Evolutionary conservation across 2,329 filamentous ascomycete genomes (phyloP).

Genomic region (Calonectria pauciramosa): DNA sequence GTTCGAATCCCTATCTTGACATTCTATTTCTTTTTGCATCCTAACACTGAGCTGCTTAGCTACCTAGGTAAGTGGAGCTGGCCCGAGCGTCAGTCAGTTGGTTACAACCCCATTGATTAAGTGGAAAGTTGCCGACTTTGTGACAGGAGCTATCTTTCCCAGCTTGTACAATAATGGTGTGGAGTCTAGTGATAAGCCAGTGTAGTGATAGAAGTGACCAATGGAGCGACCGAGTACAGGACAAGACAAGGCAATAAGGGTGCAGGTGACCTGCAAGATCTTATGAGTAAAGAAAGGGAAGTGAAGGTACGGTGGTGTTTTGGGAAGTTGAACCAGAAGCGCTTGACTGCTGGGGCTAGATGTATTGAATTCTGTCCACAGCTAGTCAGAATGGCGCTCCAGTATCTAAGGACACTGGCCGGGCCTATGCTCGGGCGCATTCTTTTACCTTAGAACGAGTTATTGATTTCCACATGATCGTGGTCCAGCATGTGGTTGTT

Average conservation of each 20-base stretch:
- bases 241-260: no score
- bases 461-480: neutral
- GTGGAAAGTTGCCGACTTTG: neutral
- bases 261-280: no score
- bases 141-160: neutral
- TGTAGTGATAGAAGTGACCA: no score
- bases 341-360: no score
- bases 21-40: neutral
- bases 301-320: no score
- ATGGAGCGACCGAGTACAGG: no score
- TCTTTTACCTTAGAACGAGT: neutral
- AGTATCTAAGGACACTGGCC: neutral
- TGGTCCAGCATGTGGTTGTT: neutral
- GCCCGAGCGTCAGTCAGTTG: no score
- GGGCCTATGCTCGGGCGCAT: neutral
- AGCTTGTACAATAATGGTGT: neutral
- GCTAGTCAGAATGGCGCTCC: neutral
- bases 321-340: neutral
- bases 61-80: no score
- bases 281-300: no score
- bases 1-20: slow-evolving; percentile 26
- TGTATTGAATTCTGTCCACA: no score
- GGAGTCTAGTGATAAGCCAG: neutral
- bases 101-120: no score
- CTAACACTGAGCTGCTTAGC: no score